A percentile compares a stretch with the other conserved stretches of the same genome.
Conservation (phyloP, 1,139 yeast species). For the Geotrichum phurueaensis region DNA sequence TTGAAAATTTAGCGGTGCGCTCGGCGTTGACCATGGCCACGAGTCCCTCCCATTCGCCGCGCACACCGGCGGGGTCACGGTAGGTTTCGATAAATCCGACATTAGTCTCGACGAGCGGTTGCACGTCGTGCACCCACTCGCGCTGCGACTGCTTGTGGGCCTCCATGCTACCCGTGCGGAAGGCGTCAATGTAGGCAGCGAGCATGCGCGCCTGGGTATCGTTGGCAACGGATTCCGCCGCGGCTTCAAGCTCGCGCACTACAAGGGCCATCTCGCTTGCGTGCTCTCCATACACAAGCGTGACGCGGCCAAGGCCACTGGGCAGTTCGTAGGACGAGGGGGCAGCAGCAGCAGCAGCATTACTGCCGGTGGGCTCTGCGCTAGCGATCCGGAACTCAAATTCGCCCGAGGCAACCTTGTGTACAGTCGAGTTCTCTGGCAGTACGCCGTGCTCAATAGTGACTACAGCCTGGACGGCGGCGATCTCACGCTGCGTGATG, state of each 20-base stretch:
- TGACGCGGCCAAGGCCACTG: slow-evolving; percentile 40
- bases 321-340: slow-evolving; percentile 16
- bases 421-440: slow-evolving; percentile 78
- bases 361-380: slow-evolving; percentile 19
- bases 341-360: slow-evolving; percentile 15
- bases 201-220: slow-evolving; percentile 64
- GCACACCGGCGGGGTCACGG: slow-evolving; percentile 87
- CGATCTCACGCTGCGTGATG: slow-evolving; percentile 56
- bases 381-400: slow-evolving; percentile 31
- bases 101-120: slow-evolving; percentile 78
- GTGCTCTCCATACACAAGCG: slow-evolving; percentile 66
- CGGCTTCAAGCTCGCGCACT: slow-evolving; percentile 50
- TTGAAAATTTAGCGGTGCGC: slow-evolving; percentile 71
- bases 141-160: slow-evolving; percentile 81
- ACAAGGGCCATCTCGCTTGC: slow-evolving; percentile 54
- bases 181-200: slow-evolving; percentile 58
- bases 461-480: slow-evolving; percentile 56
- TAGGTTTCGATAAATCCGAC: slow-evolving; percentile 89
- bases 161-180: slow-evolving; percentile 74
- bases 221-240: slow-evolving; percentile 61
- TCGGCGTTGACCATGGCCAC: slow-evolving; percentile 88
- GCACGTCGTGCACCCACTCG: slow-evolving; percentile 80
- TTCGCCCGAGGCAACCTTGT: slow-evolving; percentile 31
- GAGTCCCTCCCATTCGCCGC: slow-evolving; percentile 91
- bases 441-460: slow-evolving; percentile 53